Percentiles rank a stretch among this genome's conserved stretches.
phyloP scores from a whole-genome alignment of 768 basidiomycete genomes.

The Xerocomellus chrysenteron region DNA sequence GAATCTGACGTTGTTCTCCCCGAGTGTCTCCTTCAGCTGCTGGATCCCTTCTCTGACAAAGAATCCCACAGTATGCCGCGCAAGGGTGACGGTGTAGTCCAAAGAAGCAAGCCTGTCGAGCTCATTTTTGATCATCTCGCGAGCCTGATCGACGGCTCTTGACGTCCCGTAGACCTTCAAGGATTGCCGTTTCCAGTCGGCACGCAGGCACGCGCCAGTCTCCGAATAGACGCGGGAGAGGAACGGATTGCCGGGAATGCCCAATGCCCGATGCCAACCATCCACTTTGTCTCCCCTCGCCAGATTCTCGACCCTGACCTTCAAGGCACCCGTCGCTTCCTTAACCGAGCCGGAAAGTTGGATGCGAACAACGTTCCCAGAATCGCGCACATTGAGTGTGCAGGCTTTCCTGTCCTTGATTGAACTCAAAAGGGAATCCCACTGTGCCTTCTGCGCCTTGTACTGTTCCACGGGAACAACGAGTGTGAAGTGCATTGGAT shows the following conservation, averaged over 20 bases:
- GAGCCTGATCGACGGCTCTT: conserved; percentile 40
- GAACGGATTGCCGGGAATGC: conserved; percentile 29
- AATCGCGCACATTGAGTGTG: conserved; percentile 31
- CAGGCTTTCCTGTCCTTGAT: conserved; percentile 39
- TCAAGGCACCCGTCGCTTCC: conserved; percentile 53
- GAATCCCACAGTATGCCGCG: conserved; percentile 43
- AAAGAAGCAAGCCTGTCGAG: conserved; percentile 46
- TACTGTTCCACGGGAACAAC: conserved; percentile 49
- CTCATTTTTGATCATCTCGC: conserved; percentile 45
- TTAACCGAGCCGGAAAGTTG: conserved; percentile 51
- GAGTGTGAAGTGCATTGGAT: conserved; percentile 51
- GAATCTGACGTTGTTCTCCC: conserved; percentile 52
- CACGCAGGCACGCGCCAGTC: conserved; percentile 44
- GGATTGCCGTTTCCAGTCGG: conserved; percentile 44
- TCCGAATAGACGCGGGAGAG: conserved; percentile 32
- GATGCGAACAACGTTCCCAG: conserved; percentile 35
- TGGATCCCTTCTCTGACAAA: conserved; percentile 52
- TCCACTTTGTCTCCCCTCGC: conserved; percentile 49
- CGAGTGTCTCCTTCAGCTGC: conserved; percentile 50
- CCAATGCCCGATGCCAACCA: conserved; percentile 52
- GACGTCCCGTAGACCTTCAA: conserved; percentile 49
- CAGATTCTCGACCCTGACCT: conserved; percentile 58
- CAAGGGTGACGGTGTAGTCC: conserved; percentile 42
- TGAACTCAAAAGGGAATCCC: conserved; percentile 43
- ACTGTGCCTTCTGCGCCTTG: conserved; percentile 47